Evolutionary conservation across 495 filamentous ascomycete genomes (phyloP).

Genomic region (Daldinia loculata): DNA sequence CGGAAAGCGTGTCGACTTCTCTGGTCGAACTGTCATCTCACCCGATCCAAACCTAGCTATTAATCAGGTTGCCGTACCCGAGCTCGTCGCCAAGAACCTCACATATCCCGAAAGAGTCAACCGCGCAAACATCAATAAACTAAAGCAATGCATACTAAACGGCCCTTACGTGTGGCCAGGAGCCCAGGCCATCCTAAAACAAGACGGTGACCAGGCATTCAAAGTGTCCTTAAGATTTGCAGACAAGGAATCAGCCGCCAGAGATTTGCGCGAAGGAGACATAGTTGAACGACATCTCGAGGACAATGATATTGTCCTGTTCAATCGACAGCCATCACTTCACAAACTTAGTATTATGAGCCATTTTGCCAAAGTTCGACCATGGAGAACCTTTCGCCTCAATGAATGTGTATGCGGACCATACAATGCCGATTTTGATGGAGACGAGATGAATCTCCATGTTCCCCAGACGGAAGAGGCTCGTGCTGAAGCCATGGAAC

Average conservation of each 20-base stretch:
- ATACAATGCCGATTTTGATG: constrained; percentile 99
- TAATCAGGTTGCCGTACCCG: constrained; percentile 91
- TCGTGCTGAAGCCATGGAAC: constrained; percentile 88
- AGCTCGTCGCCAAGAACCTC: constrained; percentile 88
- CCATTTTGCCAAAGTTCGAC: constrained; percentile 90
- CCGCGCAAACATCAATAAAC: constrained; percentile 81
- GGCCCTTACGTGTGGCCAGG: constrained; percentile 84
- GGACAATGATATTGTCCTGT: constrained; percentile 95
- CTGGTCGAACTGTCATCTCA: constrained; percentile 95
- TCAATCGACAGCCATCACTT: constrained; percentile 96
- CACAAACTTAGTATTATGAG: constrained; percentile 98
- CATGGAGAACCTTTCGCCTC: constrained; percentile 94
- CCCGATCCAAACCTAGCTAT: constrained; percentile 95
- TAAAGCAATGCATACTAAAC: constrained; percentile 73
- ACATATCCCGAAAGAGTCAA: constrained; percentile 93
- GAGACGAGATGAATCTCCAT: constrained; percentile 99
- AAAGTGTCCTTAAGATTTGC: constrained; percentile 80
- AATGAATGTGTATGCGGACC: constrained; percentile 99
- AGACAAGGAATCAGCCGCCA: constrained; percentile 70
- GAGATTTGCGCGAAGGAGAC: constrained; percentile 80
- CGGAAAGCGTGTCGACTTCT: constrained; percentile 98
- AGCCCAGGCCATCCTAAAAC: constrained; percentile 79
- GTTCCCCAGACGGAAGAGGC: constrained; percentile 98
- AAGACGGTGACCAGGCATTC: constrained; percentile 57
- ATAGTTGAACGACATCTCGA: constrained; percentile 93